Conservation (phyloP, 768 basidiomycete genomes). For the Agaricus blazei region DNA sequence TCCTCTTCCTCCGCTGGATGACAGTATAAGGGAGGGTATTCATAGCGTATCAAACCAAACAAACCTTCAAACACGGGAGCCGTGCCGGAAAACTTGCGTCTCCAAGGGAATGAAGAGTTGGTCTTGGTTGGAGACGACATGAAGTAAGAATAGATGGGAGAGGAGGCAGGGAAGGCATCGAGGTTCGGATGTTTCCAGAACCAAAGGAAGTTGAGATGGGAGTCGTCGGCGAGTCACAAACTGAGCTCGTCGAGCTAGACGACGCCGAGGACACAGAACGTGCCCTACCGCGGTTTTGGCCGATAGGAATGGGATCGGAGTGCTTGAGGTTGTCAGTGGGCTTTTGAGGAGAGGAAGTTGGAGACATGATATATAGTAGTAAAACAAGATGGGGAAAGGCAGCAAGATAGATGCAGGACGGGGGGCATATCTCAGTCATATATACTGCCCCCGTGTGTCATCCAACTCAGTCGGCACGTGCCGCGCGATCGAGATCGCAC, state of each 20-base stretch:
- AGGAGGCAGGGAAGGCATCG: conserved; percentile 53
- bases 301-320: conserved; percentile 65
- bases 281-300: conserved; percentile 33
- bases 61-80: conserved; percentile 62
- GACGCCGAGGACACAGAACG: conserved; percentile 62
- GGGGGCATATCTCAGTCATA: conserved; percentile 16
- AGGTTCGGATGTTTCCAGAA: conserved; percentile 40
- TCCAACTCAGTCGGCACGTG: conserved; percentile 11
- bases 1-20: conserved; percentile 30
- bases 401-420: conserved; percentile 9
- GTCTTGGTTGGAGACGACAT: conserved; percentile 56
- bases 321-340: conserved; percentile 29
- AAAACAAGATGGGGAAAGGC: conserved; percentile 17
- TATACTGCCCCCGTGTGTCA: conserved; percentile 4
- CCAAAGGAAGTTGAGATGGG: conserved; percentile 40
- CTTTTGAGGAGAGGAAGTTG: conserved; percentile 23
- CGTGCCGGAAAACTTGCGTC: conserved; percentile 43
- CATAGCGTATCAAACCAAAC: conserved; percentile 8
- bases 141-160: conserved; percentile 70
- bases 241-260: conserved; percentile 48
- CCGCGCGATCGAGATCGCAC: neutral
- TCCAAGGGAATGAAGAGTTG: conserved; percentile 56
- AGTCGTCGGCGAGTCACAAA: conserved; percentile 42
- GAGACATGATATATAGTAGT: conserved; percentile 24
- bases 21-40: neutral